Evolutionary conservation across 1,139 yeast species (phyloP).

Genomic region (Kodamaea ohmeri): DNA sequence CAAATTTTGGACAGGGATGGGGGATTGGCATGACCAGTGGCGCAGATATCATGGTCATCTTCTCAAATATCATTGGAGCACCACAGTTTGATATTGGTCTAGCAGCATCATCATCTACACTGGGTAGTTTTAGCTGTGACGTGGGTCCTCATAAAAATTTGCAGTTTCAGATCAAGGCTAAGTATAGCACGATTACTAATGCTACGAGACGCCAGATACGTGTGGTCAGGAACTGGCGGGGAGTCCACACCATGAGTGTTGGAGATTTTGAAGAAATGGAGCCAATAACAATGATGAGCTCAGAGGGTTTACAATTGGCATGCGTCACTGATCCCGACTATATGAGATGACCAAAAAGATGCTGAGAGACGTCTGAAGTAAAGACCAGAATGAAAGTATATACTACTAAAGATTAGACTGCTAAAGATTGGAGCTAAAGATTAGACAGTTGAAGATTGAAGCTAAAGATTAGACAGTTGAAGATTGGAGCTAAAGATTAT

Average conservation of each 20-base stretch:
- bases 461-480: too few relatives aligned
- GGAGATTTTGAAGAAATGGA: slow-evolving; percentile 22
- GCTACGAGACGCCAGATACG: slow-evolving; percentile 18
- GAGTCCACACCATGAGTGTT: slow-evolving; percentile 10
- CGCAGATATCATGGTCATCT: slow-evolving; percentile 15
- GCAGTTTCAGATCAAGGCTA: slow-evolving; percentile 23
- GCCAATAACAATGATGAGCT: slow-evolving; percentile 15
- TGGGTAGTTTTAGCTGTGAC: slow-evolving; percentile 24
- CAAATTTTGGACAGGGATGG: slow-evolving; percentile 27
- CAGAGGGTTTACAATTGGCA: slow-evolving; percentile 21
- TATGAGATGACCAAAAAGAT: too few relatives aligned
- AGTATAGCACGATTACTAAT: slow-evolving; percentile 16
- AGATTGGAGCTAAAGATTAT: too few relatives aligned
- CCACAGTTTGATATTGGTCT: slow-evolving; percentile 17
- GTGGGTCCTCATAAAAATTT: slow-evolving; percentile 20
- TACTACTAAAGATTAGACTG: too few relatives aligned
- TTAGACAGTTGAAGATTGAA: too few relatives aligned
- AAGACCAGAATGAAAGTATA: too few relatives aligned
- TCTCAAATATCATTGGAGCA: slow-evolving; percentile 16
- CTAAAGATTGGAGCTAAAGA: too few relatives aligned
- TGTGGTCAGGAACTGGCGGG: slow-evolving; percentile 10
- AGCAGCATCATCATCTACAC: slow-evolving; percentile 11
- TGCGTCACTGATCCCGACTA: slow-evolving; percentile 23
- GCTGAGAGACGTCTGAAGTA: too few relatives aligned
- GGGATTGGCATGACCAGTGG: slow-evolving; percentile 18